Percentiles rank a stretch among this genome's conserved stretches.
These are phyloP conservation scores for Ustilago hordei DNA, from an alignment of 1,284 basidiomycete species.

Conservation along the genomic window DNA sequence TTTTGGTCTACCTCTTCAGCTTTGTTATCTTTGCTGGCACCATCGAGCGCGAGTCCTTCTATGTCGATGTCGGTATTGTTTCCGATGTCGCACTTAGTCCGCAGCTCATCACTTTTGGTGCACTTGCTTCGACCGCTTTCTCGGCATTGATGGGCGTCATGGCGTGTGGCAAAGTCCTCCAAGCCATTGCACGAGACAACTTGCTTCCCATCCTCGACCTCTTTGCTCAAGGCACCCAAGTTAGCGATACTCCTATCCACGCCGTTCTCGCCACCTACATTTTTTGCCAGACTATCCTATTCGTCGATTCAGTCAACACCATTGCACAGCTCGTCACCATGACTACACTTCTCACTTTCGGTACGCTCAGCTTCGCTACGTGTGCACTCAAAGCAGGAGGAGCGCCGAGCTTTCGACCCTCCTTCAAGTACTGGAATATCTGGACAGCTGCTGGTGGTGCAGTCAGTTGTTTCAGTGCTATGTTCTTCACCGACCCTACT, in stretches of 20 bases:
- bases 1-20: constrained; percentile 59
- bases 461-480: constrained; percentile 62
- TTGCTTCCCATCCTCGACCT: constrained; percentile 62
- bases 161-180: constrained; percentile 68
- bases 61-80: constrained; percentile 65
- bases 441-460: constrained; percentile 67
- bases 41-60: constrained; percentile 64
- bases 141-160: constrained; percentile 69
- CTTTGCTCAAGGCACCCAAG: constrained; percentile 66
- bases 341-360: constrained; percentile 68
- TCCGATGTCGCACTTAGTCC: constrained; percentile 65
- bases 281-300: constrained; percentile 64
- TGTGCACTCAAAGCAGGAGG: constrained; percentile 68
- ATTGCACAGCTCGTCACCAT: constrained; percentile 69
- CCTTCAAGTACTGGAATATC: constrained; percentile 70
- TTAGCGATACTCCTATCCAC: constrained; percentile 64
- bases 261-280: constrained; percentile 65
- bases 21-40: constrained; percentile 67
- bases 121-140: constrained; percentile 66
- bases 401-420: constrained; percentile 68
- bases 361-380: constrained; percentile 66
- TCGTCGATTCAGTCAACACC: constrained; percentile 68
- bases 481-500: constrained; percentile 65
- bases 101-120: constrained; percentile 65
- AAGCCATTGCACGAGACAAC: constrained; percentile 68